phyloP scores from a whole-genome alignment of 1,284 basidiomycete genomes.

The Rhodotorula glutinis region DNA sequence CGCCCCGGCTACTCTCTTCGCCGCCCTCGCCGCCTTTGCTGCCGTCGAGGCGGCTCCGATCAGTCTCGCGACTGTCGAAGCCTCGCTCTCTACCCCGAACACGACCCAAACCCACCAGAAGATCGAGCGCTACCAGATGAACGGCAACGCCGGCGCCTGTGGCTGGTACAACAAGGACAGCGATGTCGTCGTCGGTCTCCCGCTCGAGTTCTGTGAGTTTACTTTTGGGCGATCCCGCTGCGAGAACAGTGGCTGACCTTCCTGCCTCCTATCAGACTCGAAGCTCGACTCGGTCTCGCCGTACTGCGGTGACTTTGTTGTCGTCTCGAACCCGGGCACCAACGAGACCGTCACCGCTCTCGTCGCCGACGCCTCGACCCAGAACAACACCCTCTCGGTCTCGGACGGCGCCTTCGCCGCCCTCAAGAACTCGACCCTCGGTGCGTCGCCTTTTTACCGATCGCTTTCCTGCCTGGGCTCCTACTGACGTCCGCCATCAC shows the following conservation, averaged over 20 bases:
- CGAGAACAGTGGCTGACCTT: too few species aligned
- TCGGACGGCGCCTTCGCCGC: constrained; percentile 34
- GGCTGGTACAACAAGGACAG: constrained; percentile 27
- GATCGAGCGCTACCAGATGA: constrained; percentile 7
- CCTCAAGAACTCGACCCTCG: constrained; percentile 32
- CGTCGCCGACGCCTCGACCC: constrained; percentile 36
- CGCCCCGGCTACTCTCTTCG: constrained; percentile 22
- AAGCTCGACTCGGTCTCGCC: constrained; percentile 33
- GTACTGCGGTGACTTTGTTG: constrained; percentile 39
- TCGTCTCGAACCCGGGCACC: constrained; percentile 20
- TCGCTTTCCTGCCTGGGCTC: background rate
- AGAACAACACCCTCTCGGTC: constrained; percentile 32
- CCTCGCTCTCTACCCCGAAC: constrained; percentile 22
- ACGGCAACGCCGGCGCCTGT: constrained; percentile 38
- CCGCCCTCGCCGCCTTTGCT: constrained; percentile 7
- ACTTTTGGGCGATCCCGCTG: too few species aligned
- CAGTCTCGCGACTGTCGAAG: constrained; percentile 6
- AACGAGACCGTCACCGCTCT: constrained; percentile 33
- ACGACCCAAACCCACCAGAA: constrained; percentile 2
- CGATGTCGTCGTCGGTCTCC: constrained; percentile 38
- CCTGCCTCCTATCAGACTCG: constrained; percentile 13
- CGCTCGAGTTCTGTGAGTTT: constrained; percentile 20
- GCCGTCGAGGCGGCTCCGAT: constrained; percentile 6
- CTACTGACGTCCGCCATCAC: background rate
- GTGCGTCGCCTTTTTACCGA: constrained; percentile 12